Evolutionary conservation across 108 stramenopile genomes (phyloP).

Genomic region (Nitzschia sp.): DNA sequence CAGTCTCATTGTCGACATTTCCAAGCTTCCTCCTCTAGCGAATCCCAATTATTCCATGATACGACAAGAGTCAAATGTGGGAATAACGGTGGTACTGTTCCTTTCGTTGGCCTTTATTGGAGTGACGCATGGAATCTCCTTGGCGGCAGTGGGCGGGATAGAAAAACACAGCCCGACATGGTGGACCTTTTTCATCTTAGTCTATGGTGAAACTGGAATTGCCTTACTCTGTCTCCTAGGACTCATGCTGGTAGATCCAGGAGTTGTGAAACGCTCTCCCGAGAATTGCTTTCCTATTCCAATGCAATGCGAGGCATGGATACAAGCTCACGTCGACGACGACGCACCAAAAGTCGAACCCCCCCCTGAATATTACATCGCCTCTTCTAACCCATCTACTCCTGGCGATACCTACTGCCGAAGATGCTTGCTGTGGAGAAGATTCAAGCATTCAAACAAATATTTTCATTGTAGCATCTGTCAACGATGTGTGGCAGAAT

Average conservation of each 20-base stretch:
- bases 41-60: neutral
- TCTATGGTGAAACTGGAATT: constrained; percentile 7
- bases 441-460: neutral
- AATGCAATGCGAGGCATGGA: constrained; percentile 5
- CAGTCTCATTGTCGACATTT: neutral
- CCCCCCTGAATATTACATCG: constrained; percentile 11
- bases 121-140: constrained; percentile 8
- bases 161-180: neutral
- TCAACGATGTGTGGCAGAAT: constrained; percentile 30
- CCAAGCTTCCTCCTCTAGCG: constrained; percentile 9
- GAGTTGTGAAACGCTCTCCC: constrained; percentile 21
- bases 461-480: constrained; percentile 32
- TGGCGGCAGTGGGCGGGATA: neutral
- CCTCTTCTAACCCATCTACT: neutral
- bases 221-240: neutral
- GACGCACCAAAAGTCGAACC: constrained; percentile 1
- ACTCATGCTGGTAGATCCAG: constrained; percentile 19
- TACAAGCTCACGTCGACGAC: neutral
- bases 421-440: constrained; percentile 31
- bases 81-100: neutral
- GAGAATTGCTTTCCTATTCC: constrained; percentile 31
- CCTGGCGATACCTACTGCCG: constrained; percentile 23
- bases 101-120: neutral
- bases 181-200: neutral
- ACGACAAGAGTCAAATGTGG: neutral